Evolutionary conservation across 2,329 filamentous ascomycete genomes (phyloP), one percentile per base, ranked within the genome.

Genomic region (Fusarium torreyae): DNA sequence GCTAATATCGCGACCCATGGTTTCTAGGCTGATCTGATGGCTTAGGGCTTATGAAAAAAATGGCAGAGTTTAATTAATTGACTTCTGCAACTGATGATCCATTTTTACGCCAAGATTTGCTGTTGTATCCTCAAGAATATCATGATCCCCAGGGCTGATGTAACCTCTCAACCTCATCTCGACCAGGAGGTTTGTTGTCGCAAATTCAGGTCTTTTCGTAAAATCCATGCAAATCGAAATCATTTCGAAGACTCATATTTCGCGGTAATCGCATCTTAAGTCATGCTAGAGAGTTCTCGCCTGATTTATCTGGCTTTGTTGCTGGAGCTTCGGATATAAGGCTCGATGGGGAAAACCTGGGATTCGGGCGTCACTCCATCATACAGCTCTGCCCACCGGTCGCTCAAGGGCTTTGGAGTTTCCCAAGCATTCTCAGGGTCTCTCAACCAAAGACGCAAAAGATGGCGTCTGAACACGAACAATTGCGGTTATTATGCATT

Each of bases 381-480:
- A 44, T 64, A 70, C 14, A 70, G 33, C 7, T 70, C 63, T 1
- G 54, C 67, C 67, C 67, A 70, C 8, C 57, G 55, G 5, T 52
- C 58, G 5, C 3, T 43, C 4, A 70, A 10, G 2, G 53, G 36
- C 5, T 15, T 36, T 0, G 67, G 66, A 15, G 50, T 70, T 8
- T 82, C 72, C 85, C 84, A 86, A 1, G 82, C 82, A 39, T 81
- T 74, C 56, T 85, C 81, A 0, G 81, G 78, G 18, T 86, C 83
- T 1, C 83, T 79, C 7, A 86, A 75, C 82, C 83, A 86, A 4
- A 87, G 73, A 0, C 85, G 76, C 1, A 86, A 57, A 3, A 87
- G 75, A 66, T 86, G 83, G 2, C 84, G 79, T 26, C 82, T 63
- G n/a, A 13, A 7, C 0, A 18, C 3, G 5, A 17, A 7, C 60